A percentile compares a stretch with the other conserved stretches of the same genome.
Evolutionary conservation across 371 early-diverging fungal species (phyloP).

Genomic region (Encephalitozoon cuniculi): DNA sequence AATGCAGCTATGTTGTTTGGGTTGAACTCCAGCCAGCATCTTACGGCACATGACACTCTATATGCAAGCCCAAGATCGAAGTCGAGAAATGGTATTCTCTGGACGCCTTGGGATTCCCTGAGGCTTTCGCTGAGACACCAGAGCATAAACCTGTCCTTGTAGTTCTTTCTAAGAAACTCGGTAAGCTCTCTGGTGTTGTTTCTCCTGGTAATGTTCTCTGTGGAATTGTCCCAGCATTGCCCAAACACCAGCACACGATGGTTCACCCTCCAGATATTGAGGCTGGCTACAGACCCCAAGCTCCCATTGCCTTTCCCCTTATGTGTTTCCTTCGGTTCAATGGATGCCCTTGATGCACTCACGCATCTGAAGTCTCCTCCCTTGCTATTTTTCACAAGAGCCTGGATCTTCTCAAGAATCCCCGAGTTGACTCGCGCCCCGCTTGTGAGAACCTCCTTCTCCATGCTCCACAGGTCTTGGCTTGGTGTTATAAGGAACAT

Average conservation of each 20-base stretch:
- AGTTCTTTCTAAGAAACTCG: slow-evolving; percentile 61
- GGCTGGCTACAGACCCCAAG: neutral
- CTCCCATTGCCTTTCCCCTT: neutral
- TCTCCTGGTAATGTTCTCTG: slow-evolving; percentile 48
- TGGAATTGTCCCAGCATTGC: slow-evolving; percentile 54
- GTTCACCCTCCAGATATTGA: slow-evolving; percentile 20
- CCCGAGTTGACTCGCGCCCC: neutral
- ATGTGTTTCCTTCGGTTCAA: too few species aligned
- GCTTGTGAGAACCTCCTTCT: neutral
- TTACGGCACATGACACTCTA: slow-evolving; percentile 2
- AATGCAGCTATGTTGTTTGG: slow-evolving; percentile 26
- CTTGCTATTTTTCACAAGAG: neutral
- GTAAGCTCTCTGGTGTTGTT: slow-evolving; percentile 62
- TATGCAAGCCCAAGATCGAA: slow-evolving; percentile 11
- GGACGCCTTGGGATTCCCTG: neutral
- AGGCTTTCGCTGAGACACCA: slow-evolving; percentile 35
- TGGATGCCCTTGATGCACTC: neutral
- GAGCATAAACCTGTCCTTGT: slow-evolving; percentile 60
- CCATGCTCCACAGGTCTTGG: neutral
- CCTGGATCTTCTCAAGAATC: slow-evolving; percentile 7
- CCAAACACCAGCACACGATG: slow-evolving; percentile 61
- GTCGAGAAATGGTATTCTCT: neutral
- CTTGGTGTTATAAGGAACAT: neutral
- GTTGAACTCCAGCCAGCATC: slow-evolving; percentile 31
- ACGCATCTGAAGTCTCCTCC: neutral